Base-by-base conservation (phyloP, 2,329 filamentous ascomycete genomes). In the Stemphylium beticola region DNA sequence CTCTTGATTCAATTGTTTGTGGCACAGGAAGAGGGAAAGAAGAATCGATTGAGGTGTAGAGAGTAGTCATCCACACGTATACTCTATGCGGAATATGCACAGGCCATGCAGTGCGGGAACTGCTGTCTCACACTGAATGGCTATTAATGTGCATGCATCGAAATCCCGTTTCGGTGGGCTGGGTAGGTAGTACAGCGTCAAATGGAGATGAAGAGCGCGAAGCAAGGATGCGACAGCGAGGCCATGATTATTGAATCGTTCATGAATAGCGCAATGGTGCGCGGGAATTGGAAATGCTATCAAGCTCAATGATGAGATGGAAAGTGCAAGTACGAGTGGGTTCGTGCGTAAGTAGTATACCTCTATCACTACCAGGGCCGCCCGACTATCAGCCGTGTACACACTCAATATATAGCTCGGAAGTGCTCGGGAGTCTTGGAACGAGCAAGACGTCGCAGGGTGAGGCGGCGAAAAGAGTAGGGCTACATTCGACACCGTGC, bases 91-190 rank as follows among this genome's bases (percentile, higher is more conserved):
- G 20, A 15, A 40, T 3, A 15, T 14, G 15, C 18, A 34, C 15
- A 37, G 24, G 15, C 20, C 18, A 46, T 52, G 34, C 26, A 41
- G 24, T 46, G 55, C 51, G 53, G 47, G 44, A 63, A 55, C 66
- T 71, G 65, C 61, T 73, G 69, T 65, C 66, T 58, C 38, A 45
- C 50, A 29, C 22, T 66, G 60, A 71, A 15, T 26, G 20, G 22
- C 22, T 37, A 8, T 22, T 46, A 17, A 33, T 24, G 22, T 12
- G 11, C 20, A 46, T 18, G 18, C 14, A 18, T 11, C 26, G 26
- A 4, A 2, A 29, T 29, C 26, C 26, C 26, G 26, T 29, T 29
- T 29, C 5, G 26, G 26, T 29, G 26, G 26, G 26, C 11, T 29
- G 26, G 26, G 26, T 29, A 29, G 10, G 9, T 29, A 11, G 9